Conservation (phyloP, 768 basidiomycete species). For the Phaffia tasmanica region DNA sequence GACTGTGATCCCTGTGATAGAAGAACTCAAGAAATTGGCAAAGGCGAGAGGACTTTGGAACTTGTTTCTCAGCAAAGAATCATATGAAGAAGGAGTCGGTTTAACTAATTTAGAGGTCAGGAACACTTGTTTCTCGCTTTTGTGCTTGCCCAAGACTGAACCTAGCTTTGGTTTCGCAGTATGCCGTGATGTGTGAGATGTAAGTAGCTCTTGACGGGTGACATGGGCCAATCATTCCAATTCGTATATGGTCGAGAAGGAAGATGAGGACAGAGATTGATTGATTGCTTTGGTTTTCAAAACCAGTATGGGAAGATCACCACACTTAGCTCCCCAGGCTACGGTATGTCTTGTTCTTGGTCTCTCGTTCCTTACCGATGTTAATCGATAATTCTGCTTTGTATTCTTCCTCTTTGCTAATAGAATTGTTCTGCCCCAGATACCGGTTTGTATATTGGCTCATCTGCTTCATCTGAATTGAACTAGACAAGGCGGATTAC, state of each 20-base stretch:
- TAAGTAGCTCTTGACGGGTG: neutral
- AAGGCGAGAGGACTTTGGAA: conserved; percentile 90
- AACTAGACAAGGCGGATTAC: conserved; percentile 76
- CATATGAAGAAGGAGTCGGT: conserved; percentile 60
- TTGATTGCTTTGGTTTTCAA: too few relatives aligned
- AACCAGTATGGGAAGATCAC: conserved; percentile 11
- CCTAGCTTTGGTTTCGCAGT: conserved; percentile 44
- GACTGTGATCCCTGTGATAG: conserved; percentile 66
- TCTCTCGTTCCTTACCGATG: neutral
- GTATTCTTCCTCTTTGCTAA: neutral
- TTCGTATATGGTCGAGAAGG: too few relatives aligned
- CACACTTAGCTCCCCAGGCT: conserved; percentile 11
- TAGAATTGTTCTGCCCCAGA: conserved; percentile 17
- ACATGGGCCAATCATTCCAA: too few relatives aligned
- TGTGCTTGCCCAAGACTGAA: neutral
- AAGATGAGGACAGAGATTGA: too few relatives aligned
- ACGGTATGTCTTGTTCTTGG: neutral
- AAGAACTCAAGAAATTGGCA: conserved; percentile 76
- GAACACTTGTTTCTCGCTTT: neutral
- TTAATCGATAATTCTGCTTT: neutral
- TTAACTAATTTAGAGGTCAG: conserved; percentile 83
- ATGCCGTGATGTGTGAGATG: conserved; percentile 82
- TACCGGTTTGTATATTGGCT: conserved; percentile 54
- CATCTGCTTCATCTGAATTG: conserved; percentile 70
- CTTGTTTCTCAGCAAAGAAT: conserved; percentile 62